Percentiles rank a stretch among this genome's conserved stretches.
These are phyloP conservation scores for Hypoxylon trugodes DNA, from an alignment of 495 filamentous ascomycete species.

Conservation along the genomic window DNA sequence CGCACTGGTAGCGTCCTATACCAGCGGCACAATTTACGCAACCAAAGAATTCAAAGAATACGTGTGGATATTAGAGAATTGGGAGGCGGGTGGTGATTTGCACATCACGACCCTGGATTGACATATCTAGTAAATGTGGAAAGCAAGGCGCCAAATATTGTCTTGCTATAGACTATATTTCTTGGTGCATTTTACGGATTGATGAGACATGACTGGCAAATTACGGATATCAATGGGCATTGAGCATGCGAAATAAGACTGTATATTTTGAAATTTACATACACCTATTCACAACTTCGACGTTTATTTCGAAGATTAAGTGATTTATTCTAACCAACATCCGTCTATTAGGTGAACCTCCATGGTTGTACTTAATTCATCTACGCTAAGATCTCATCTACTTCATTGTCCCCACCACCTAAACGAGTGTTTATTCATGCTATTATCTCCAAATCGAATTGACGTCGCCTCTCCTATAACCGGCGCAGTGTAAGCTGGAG, in stretches of 20 bases:
- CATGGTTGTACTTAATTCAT: too few relatives aligned
- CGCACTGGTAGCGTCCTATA: constrained; percentile 12
- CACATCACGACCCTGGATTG: constrained; percentile 25
- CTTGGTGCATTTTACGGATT: too few relatives aligned
- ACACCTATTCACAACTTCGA: too few relatives aligned
- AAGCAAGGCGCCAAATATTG: background rate
- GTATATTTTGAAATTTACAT: too few relatives aligned
- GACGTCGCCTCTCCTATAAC: background rate
- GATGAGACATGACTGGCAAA: background rate
- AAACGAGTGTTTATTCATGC: background rate
- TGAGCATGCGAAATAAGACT: too few relatives aligned
- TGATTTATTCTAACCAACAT: too few relatives aligned
- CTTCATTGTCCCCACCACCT: too few relatives aligned
- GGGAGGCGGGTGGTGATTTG: constrained; percentile 15
- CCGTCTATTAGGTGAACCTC: too few relatives aligned
- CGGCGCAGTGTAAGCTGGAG: background rate
- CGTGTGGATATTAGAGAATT: constrained; percentile 19
- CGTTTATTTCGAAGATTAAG: too few relatives aligned
- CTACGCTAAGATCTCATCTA: too few relatives aligned
- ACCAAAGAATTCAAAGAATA: constrained; percentile 21
- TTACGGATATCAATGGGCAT: too few relatives aligned
- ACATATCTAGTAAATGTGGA: background rate
- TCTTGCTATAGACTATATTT: too few relatives aligned
- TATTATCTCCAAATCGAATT: background rate
- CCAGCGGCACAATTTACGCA: constrained; percentile 14